Conservation (phyloP, 331 rosid genomes). For the Spiraea crenata region DNA sequence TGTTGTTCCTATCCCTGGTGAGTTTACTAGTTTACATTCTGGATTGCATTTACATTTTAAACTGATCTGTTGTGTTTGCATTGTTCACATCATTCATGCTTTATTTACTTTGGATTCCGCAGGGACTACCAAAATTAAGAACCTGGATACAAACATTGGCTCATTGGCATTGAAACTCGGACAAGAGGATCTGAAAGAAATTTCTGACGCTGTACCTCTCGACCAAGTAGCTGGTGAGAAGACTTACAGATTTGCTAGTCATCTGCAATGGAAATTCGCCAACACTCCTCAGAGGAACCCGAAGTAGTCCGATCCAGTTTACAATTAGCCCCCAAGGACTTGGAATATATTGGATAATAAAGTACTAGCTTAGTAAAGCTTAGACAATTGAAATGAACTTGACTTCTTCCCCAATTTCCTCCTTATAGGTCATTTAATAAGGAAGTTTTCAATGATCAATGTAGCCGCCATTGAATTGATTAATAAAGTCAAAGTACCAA, state of each 20-base stretch:
- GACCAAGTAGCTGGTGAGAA: constrained; percentile 39
- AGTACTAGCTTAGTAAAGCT: background rate
- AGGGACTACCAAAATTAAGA: constrained; percentile 50
- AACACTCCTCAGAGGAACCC: constrained; percentile 32
- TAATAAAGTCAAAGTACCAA: background rate
- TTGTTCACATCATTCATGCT: background rate
- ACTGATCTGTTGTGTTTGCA: background rate
- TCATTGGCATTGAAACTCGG: constrained; percentile 29
- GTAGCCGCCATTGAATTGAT: background rate
- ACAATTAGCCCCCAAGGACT: background rate
- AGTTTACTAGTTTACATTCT: background rate
- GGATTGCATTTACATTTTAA: too few species aligned
- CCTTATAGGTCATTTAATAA: too few species aligned
- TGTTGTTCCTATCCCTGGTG: constrained; percentile 66
- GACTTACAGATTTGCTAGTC: background rate
- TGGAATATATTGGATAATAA: background rate
- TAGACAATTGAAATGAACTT: background rate
- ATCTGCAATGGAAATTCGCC: constrained; percentile 33
- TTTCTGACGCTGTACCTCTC: constrained; percentile 29
- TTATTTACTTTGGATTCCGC: background rate
- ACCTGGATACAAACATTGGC: constrained; percentile 39
- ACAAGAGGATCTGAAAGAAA: constrained; percentile 31
- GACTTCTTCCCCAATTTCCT: too few species aligned
- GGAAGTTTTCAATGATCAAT: too few species aligned
- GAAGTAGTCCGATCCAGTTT: background rate